phyloP scores from a whole-genome alignment of 306 rosid species.

The Cucurbita pepo region DNA sequence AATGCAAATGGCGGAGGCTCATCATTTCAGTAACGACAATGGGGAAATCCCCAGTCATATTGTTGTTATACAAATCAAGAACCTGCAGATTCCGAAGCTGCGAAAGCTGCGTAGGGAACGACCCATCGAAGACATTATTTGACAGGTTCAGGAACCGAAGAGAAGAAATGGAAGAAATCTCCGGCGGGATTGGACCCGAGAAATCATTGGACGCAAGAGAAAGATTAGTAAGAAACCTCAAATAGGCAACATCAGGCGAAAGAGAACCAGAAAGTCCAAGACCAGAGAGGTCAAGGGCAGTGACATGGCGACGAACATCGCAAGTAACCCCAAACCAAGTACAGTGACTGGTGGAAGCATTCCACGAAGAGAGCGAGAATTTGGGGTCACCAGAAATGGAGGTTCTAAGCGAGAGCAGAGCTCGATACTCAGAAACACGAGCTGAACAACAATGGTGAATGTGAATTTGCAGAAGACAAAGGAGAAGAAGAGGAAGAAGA shows the following conservation, averaged over 20 bases:
- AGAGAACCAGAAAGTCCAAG: constrained; percentile 43
- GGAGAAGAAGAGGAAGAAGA: not conserved
- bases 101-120: constrained; percentile 47
- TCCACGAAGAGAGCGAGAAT: constrained; percentile 51
- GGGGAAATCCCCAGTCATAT: constrained; percentile 66
- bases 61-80: constrained; percentile 76
- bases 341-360: constrained; percentile 37
- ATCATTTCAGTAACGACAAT: constrained; percentile 28
- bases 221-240: constrained; percentile 41
- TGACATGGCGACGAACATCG: constrained; percentile 48
- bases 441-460: constrained; percentile 9
- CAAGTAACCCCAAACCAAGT: constrained; percentile 57
- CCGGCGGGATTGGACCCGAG: constrained; percentile 48
- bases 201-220: constrained; percentile 42
- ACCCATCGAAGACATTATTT: constrained; percentile 53
- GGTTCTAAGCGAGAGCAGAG: constrained; percentile 45
- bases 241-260: constrained; percentile 30
- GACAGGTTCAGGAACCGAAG: constrained; percentile 63
- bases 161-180: constrained; percentile 29
- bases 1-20: constrained; percentile 65
- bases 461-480: constrained; percentile 5
- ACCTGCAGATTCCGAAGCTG: constrained; percentile 35
- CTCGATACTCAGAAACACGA: constrained; percentile 31
- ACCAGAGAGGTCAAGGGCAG: constrained; percentile 39
- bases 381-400: constrained; percentile 37